A percentile compares a stretch with the other conserved stretches of the same genome.
Conservation (phyloP, 2,329 filamentous ascomycete species). For the Claviceps spartinae region DNA sequence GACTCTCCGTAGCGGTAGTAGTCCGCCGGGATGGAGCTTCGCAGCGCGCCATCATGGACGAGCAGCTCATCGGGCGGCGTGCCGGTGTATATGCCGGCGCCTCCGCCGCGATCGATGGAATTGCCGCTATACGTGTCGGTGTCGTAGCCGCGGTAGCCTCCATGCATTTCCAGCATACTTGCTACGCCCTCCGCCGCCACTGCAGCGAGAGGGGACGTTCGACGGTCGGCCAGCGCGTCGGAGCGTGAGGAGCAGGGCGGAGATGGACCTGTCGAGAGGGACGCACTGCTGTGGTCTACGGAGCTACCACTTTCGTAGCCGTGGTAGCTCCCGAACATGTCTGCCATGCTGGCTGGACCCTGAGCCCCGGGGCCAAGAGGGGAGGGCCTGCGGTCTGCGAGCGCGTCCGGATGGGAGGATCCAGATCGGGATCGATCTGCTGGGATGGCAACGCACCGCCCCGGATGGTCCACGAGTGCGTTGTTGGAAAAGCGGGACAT, state of each 20-base stretch:
- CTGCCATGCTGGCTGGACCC: background rate
- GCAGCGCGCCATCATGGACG: constrained; percentile 8
- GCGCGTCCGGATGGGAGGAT: background rate
- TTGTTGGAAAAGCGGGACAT: constrained; percentile 3
- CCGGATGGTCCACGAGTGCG: constrained; percentile 1
- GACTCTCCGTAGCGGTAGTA: constrained; percentile 20
- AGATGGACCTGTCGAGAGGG: background rate
- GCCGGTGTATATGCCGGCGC: constrained; percentile 9
- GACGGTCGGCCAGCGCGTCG: background rate
- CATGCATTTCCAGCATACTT: background rate
- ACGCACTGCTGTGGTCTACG: background rate
- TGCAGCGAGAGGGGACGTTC: background rate
- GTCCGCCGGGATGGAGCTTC: constrained; percentile 10
- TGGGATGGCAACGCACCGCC: background rate
- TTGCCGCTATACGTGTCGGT: background rate
- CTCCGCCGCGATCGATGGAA: background rate
- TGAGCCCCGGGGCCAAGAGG: background rate
- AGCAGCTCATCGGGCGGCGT: constrained; percentile 6
- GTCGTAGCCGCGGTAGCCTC: constrained; percentile 3
- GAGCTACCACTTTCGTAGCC: constrained; percentile 1
- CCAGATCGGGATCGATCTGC: background rate
- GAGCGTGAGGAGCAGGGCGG: background rate
- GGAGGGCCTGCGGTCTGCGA: background rate
- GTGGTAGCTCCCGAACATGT: background rate
- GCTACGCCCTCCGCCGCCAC: background rate